Conservation (phyloP, 306 rosid genomes). For the Prosopis cineraria region DNA sequence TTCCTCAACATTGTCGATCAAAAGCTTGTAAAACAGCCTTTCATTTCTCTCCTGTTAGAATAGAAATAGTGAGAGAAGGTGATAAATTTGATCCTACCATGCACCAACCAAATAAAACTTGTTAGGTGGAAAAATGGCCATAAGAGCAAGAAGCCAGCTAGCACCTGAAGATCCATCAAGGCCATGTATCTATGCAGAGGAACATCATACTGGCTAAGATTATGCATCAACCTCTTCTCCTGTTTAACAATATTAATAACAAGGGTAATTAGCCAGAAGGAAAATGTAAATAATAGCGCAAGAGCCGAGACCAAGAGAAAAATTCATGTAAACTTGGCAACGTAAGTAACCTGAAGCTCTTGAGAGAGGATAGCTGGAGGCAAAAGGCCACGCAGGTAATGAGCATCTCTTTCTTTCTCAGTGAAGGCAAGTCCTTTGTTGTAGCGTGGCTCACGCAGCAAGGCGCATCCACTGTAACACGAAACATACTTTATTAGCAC, state of each 20-base stretch:
- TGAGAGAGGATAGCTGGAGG: conserved; percentile 77
- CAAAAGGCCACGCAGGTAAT: conserved; percentile 92
- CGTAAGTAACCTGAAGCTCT: conserved; percentile 74
- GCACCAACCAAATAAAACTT: background rate
- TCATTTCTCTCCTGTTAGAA: conserved; percentile 86
- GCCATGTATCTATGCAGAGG: conserved; percentile 88
- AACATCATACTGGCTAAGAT: conserved; percentile 85
- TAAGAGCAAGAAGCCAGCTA: background rate
- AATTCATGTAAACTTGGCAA: background rate
- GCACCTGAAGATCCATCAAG: conserved; percentile 98
- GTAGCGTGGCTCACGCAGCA: conserved; percentile 92
- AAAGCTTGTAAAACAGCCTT: conserved; percentile 86
- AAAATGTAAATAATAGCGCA: background rate
- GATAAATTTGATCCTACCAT: conserved; percentile 20
- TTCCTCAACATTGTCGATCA: conserved; percentile 90
- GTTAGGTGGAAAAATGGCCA: background rate
- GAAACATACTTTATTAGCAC: conserved; percentile 23
- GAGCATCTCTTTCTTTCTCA: conserved; percentile 91
- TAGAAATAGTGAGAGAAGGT: conserved; percentile 23
- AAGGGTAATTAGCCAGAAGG: background rate
- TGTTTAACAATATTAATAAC: conserved; percentile 35
- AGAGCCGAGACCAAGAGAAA: background rate
- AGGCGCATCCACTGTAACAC: conserved; percentile 68
- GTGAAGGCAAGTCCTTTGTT: conserved; percentile 92
- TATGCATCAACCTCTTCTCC: conserved; percentile 90